phyloP scores from a whole-genome alignment of 768 basidiomycete species.

The Boletellus ananas region DNA sequence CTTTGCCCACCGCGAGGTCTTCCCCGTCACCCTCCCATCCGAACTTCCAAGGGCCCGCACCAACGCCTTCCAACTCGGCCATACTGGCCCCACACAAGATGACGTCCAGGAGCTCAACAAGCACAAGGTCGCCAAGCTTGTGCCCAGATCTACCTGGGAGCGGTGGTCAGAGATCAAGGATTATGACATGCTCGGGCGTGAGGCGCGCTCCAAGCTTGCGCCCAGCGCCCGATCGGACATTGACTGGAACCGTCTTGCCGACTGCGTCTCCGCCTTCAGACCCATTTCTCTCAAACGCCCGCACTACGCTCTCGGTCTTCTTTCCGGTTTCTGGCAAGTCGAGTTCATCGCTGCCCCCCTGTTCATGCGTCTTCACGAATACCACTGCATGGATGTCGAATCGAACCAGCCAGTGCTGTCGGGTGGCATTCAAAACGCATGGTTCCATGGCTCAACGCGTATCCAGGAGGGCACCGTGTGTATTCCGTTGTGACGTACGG shows the following conservation, averaged over 20 bases:
- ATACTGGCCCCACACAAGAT: constrained; percentile 46
- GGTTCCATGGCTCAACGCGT: constrained; percentile 30
- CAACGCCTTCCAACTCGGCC: too few relatives aligned
- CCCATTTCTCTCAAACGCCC: constrained; percentile 26
- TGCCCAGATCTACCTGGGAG: constrained; percentile 11
- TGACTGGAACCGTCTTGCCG: constrained; percentile 53
- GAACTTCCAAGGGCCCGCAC: constrained; percentile 32
- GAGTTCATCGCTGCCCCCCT: constrained; percentile 46
- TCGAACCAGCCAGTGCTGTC: constrained; percentile 32
- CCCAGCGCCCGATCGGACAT: constrained; percentile 49
- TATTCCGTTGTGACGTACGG: not conserved
- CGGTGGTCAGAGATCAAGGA: constrained; percentile 20
- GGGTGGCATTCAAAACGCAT: constrained; percentile 41
- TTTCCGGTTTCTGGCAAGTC: constrained; percentile 59
- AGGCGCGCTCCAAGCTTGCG: constrained; percentile 24
- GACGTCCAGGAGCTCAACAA: constrained; percentile 60
- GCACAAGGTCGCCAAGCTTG: constrained; percentile 34
- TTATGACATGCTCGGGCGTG: constrained; percentile 21
- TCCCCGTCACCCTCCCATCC: constrained; percentile 41
- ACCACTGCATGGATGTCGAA: constrained; percentile 39
- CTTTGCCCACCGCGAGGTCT: constrained; percentile 53
- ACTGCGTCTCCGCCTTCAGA: constrained; percentile 41
- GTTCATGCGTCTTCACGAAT: constrained; percentile 58
- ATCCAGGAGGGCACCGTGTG: constrained; percentile 24
- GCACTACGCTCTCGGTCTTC: constrained; percentile 47